Base-by-base conservation (phyloP, 2,329 filamentous ascomycete species). In the Ustilaginoidea virens region DNA sequence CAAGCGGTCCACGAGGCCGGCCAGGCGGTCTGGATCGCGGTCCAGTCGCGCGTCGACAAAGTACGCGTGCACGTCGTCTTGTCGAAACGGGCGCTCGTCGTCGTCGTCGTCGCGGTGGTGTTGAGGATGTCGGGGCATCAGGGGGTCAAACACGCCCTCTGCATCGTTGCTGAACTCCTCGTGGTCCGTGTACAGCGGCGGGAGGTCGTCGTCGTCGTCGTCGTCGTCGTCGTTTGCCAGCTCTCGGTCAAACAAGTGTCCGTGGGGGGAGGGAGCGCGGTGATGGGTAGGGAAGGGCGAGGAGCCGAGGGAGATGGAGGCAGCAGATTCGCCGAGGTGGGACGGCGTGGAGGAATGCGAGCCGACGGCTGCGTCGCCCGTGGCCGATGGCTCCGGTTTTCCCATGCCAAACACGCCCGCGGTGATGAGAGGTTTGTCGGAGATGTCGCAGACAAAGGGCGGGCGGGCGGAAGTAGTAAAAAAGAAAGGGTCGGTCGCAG, bases 21-120 rank as follows among this genome's bases (percentile, higher is more conserved):
- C 51, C 13, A 74, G 54, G 15, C 53, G 48, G 4, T 42, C 37
- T 3, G 53, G 48, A 24, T 67, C 58, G 6, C 45, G 42, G 36
- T 66, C 63, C 19, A 70, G 54, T 12, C 50, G 49, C 16, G 38
- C 40, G 35, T 61, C 51, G 29, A 71, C 43, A 43, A 60, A 66
- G 40, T 47, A 57, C 27, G 15, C 43, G 42, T 13, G 51, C 53
- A 15, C 29, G 23, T 36, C 32, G 17, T 58, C 52, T 16, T 43
- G 44, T 29, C 37, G 33, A 37, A 48, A 48, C 21, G 44, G 37
- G 27, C 42, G 34, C n/a, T 52, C 35, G 11, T 26, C 24, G 14
- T 32, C 33, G 21, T 32, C 27, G 24, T 13, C 23, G 8, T 38
- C 35, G 19, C 39, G 36, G 4, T 27, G n/a, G 7, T 12, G n/a